Evolutionary conservation across 2,329 filamentous ascomycete genomes (phyloP).

Genomic region (Trichoderma sp.): DNA sequence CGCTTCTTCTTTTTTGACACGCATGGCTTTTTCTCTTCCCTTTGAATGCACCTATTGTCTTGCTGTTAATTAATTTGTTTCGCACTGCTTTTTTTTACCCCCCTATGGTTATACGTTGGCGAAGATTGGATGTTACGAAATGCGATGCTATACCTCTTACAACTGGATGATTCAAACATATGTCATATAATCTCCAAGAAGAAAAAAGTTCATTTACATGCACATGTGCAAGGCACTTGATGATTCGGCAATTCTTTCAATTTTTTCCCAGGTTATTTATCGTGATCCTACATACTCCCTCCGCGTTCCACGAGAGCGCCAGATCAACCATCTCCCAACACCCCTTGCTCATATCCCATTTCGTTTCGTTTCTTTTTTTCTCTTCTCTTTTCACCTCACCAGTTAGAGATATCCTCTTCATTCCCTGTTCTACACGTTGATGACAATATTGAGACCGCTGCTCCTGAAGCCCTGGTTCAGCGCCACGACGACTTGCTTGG

Average conservation of each 20-base stretch:
- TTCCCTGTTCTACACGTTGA: neutral
- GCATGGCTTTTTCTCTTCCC: neutral
- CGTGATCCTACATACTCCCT: slow-evolving; percentile 15
- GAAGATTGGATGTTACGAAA: neutral
- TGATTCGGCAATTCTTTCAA: neutral
- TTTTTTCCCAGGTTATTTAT: neutral
- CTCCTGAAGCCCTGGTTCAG: slow-evolving; percentile 31
- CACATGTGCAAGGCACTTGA: neutral
- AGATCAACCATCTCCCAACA: neutral
- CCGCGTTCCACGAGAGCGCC: neutral
- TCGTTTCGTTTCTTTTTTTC: neutral
- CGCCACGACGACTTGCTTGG: slow-evolving; percentile 30
- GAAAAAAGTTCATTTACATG: neutral
- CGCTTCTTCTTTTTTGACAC: neutral
- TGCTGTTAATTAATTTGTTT: neutral
- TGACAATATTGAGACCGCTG: slow-evolving; percentile 28
- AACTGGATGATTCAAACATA: neutral
- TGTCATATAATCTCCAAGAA: neutral
- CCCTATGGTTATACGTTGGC: too few relatives aligned
- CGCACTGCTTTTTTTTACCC: neutral
- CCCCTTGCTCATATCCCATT: neutral
- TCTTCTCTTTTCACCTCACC: neutral
- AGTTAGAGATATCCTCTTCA: neutral
- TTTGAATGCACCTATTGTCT: neutral
- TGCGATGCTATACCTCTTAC: neutral